These are phyloP conservation scores for Fusarium sp. DNA, from an alignment of 2,329 filamentous ascomycete genomes.

Conservation along the genomic window DNA sequence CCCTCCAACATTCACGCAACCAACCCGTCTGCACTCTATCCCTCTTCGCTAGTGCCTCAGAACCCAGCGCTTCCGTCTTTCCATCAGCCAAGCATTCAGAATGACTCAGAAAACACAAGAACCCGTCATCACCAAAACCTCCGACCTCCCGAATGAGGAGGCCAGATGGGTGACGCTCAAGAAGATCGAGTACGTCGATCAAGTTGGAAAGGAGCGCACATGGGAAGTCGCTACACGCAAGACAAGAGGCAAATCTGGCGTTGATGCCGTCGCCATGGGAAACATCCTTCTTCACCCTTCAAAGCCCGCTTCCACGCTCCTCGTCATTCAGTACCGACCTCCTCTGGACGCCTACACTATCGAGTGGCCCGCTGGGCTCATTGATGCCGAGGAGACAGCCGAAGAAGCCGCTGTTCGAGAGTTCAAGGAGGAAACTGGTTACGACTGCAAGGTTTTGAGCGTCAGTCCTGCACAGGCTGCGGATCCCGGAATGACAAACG, in stretches of 20 bases:
- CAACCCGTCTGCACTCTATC: background rate
- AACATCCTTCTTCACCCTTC: slow-evolving; percentile 42
- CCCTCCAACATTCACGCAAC: background rate
- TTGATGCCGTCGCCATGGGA: slow-evolving; percentile 45
- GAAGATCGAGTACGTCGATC: slow-evolving; percentile 44
- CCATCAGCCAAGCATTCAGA: background rate
- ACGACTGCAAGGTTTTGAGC: slow-evolving; percentile 38
- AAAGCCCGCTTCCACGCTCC: slow-evolving; percentile 40
- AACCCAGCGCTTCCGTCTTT: background rate
- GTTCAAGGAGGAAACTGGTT: slow-evolving; percentile 43
- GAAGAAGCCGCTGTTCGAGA: slow-evolving; percentile 42
- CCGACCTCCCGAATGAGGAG: slow-evolving; percentile 37
- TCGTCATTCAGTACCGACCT: slow-evolving; percentile 44
- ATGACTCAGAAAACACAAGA: slow-evolving; percentile 39
- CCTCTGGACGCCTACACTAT: slow-evolving; percentile 43
- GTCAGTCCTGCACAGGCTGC: slow-evolving; percentile 40
- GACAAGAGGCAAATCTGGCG: slow-evolving; percentile 39
- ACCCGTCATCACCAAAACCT: slow-evolving; percentile 39
- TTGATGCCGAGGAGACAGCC: slow-evolving; percentile 41
- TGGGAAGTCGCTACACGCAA: slow-evolving; percentile 45
- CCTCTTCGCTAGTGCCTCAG: background rate
- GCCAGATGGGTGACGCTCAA: slow-evolving; percentile 43
- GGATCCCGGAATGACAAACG: slow-evolving; percentile 43
- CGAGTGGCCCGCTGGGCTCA: slow-evolving; percentile 43
- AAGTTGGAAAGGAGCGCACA: slow-evolving; percentile 40